Evolutionary conservation across 108 stramenopile species (phyloP).

Genomic region (Cafeteria roenbergensis): DNA sequence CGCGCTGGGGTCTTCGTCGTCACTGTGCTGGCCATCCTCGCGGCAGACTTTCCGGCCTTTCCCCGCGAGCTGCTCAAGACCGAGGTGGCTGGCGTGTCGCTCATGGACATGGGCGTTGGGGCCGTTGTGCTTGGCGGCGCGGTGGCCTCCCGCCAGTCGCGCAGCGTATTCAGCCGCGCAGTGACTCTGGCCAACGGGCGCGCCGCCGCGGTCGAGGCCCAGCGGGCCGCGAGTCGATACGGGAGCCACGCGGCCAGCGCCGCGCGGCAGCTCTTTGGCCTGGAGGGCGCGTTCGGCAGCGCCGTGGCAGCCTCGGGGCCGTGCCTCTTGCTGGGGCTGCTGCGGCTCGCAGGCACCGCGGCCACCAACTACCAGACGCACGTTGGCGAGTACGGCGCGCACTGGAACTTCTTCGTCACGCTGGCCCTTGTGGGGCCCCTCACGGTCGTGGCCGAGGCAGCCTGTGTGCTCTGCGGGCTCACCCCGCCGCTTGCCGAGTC

Average conservation of each 20-base stretch:
- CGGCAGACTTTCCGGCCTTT: constrained; percentile 76
- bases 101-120: constrained; percentile 90
- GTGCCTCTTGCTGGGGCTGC: constrained; percentile 25
- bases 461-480: no score
- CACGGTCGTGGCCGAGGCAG: no score
- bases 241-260: no score
- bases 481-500: no score
- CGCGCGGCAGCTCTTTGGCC: no score
- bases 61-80: constrained; percentile 84
- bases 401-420: constrained; percentile 99
- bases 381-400: constrained; percentile 88
- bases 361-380: constrained; percentile 44
- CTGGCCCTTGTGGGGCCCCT: no score
- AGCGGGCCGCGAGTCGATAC: no score
- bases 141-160: constrained; percentile 44
- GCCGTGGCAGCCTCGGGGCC: constrained; percentile 10
- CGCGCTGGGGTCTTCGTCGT: constrained; percentile 24
- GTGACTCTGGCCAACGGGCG: background rate
- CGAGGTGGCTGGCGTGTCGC: constrained; percentile 65
- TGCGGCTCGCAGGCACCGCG: constrained; percentile 25
- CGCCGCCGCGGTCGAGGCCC: background rate
- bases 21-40: constrained; percentile 74
- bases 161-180: no score
- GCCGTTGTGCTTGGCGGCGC: constrained; percentile 69
- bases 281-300: background rate